phyloP scores from a whole-genome alignment of 2,329 filamentous ascomycete genomes.

The Neopestalotiopsis rosae region DNA sequence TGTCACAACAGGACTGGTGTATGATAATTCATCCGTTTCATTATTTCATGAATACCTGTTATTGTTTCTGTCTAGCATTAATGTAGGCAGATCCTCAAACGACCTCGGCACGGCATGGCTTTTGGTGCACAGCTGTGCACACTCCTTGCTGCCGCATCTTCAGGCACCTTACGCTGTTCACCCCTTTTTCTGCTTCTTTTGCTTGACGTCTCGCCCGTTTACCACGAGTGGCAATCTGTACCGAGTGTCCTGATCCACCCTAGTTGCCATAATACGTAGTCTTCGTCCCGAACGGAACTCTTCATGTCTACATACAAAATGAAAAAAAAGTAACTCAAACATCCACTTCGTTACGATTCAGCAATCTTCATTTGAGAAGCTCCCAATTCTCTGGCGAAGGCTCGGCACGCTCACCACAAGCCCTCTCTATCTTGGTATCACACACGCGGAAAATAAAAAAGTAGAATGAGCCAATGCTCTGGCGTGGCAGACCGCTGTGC shows the following conservation, averaged over 20 bases:
- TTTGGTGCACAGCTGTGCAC: not conserved
- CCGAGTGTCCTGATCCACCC: not conserved
- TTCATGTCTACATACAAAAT: conserved; percentile 19
- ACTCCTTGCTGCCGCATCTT: not conserved
- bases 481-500: conserved; percentile 6
- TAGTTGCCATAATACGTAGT: conserved; percentile 4
- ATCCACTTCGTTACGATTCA: not conserved
- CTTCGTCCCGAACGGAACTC: not conserved
- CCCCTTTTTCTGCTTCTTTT: not conserved
- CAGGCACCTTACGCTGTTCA: not conserved
- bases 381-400: not conserved
- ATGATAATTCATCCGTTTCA: not conserved
- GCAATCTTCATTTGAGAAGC: not conserved
- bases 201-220: not conserved
- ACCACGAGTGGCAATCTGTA: not conserved
- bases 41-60: not conserved
- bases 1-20: not conserved
- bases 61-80: not conserved
- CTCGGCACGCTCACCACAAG: not conserved
- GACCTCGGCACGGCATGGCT: not conserved
- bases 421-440: conserved; percentile 23
- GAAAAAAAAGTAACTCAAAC: conserved; percentile 6
- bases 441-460: conserved; percentile 22
- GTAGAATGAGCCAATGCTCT: conserved; percentile 20
- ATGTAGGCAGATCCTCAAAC: not conserved